These are phyloP conservation scores for Candida schatavii DNA, from an alignment of 805 yeast species.

Conservation along the genomic window DNA sequence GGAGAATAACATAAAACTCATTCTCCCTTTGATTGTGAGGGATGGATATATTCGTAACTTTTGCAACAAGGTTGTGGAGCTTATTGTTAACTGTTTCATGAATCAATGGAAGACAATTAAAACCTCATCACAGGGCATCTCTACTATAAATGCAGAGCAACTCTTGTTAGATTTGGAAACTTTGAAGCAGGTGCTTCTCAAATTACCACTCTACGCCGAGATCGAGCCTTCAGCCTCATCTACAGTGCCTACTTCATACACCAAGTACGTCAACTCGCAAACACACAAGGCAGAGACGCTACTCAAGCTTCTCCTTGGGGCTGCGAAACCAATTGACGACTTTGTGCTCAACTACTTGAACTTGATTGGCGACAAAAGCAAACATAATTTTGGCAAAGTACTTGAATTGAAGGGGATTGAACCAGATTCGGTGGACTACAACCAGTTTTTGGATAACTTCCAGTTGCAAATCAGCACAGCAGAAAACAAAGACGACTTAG, in stretches of 20 bases:
- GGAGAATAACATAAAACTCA: conserved; percentile 40
- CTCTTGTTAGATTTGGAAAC: conserved; percentile 68
- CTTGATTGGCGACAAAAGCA: conserved; percentile 62
- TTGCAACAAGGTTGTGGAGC: conserved; percentile 73
- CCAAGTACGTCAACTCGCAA: conserved; percentile 43
- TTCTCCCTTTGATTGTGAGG: conserved; percentile 59
- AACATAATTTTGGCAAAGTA: conserved; percentile 61
- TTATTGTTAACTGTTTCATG: conserved; percentile 53
- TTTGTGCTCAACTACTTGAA: conserved; percentile 65
- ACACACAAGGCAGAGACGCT: conserved; percentile 52
- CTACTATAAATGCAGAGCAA: conserved; percentile 73
- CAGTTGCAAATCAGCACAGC: conserved; percentile 29
- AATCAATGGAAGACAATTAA: conserved; percentile 56
- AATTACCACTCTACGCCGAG: conserved; percentile 41
- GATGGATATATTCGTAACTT: conserved; percentile 70
- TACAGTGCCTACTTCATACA: conserved; percentile 21
- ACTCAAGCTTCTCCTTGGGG: conserved; percentile 65
- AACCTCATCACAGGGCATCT: conserved; percentile 50
- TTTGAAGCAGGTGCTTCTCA: conserved; percentile 52
- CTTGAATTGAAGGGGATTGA: conserved; percentile 59
- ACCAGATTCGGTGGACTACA: conserved; percentile 10
- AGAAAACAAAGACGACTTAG: conserved; percentile 19
- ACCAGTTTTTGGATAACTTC: conserved; percentile 34
- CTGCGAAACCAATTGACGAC: conserved; percentile 57
- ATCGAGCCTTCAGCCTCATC: conserved; percentile 18